A percentile compares a stretch with the other conserved stretches of the same genome.
These are phyloP conservation scores for Xylaria intraflava DNA, from an alignment of 495 filamentous ascomycete species.

Conservation along the genomic window DNA sequence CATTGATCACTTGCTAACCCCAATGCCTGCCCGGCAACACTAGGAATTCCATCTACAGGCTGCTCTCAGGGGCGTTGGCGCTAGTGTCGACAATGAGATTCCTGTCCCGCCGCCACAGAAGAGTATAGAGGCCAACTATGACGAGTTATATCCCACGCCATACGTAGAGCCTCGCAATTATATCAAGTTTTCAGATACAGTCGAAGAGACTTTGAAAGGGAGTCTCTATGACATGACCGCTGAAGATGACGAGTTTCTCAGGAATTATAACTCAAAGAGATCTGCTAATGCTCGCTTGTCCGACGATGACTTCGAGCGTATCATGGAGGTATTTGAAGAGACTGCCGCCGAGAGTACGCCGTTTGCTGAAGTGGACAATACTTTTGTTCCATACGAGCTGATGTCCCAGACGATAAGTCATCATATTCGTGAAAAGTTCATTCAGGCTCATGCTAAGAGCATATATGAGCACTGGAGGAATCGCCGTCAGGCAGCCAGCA, in stretches of 20 bases:
- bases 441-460: slow-evolving; percentile 70
- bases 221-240: slow-evolving; percentile 87
- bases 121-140: slow-evolving; percentile 68
- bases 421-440: slow-evolving; percentile 39
- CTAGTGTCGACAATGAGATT: slow-evolving; percentile 67
- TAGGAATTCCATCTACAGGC: slow-evolving; percentile 99
- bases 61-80: slow-evolving; percentile 70
- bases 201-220: slow-evolving; percentile 80
- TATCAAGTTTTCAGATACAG: slow-evolving; percentile 95
- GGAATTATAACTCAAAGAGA: slow-evolving; percentile 72
- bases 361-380: slow-evolving; percentile 80
- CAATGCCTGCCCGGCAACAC: background rate
- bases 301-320: slow-evolving; percentile 84
- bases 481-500: slow-evolving; percentile 56
- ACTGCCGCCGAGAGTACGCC: slow-evolving; percentile 75
- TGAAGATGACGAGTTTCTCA: slow-evolving; percentile 81
- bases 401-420: slow-evolving; percentile 68
- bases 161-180: slow-evolving; percentile 85
- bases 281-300: slow-evolving; percentile 58
- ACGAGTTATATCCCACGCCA: slow-evolving; percentile 69
- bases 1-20: background rate
- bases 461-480: slow-evolving; percentile 90
- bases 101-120: slow-evolving; percentile 78
- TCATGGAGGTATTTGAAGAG: slow-evolving; percentile 93
- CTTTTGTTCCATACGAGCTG: slow-evolving; percentile 70